phyloP scores from a whole-genome alignment of 768 basidiomycete species.

The Fistulinella prunicolor region DNA sequence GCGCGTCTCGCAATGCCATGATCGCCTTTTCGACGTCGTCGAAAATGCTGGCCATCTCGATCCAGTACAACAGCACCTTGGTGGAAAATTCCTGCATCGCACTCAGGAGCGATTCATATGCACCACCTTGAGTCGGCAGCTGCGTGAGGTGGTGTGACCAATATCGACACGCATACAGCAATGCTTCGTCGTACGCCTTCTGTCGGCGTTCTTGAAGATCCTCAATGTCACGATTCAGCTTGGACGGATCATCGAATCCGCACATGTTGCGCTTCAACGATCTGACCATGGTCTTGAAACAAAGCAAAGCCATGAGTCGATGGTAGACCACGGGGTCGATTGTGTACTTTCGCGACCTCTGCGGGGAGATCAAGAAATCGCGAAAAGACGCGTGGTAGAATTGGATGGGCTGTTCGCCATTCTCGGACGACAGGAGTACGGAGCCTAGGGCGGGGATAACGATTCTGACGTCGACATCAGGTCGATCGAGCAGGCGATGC shows the following conservation, averaged over 20 bases:
- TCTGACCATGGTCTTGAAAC: constrained; percentile 12
- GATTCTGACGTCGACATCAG: constrained; percentile 16
- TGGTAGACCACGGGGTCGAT: constrained; percentile 11
- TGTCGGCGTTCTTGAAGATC: constrained; percentile 9
- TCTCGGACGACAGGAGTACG: constrained; percentile 11
- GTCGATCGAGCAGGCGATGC: constrained; percentile 6
- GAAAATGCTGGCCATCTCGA: constrained; percentile 12
- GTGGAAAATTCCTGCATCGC: constrained; percentile 8
- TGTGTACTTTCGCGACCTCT: constrained; percentile 11
- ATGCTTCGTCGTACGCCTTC: constrained; percentile 8
- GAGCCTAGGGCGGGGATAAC: constrained; percentile 21
- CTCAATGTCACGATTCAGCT: constrained; percentile 10
- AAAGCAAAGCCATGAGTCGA: constrained; percentile 16
- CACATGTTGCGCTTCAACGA: constrained; percentile 16
- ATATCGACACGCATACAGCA: constrained; percentile 18
- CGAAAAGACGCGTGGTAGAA: constrained; percentile 23
- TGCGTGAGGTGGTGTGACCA: constrained; percentile 17
- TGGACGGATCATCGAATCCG: constrained; percentile 13
- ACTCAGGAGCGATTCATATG: constrained; percentile 3
- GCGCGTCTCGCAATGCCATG: constrained; percentile 5
- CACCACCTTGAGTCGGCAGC: constrained; percentile 3
- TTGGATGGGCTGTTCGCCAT: constrained; percentile 15
- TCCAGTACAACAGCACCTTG: constrained; percentile 11
- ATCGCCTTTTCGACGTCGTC: constrained; percentile 10
- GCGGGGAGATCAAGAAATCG: constrained; percentile 13